Percentiles rank a stretch among this genome's conserved stretches.
These are phyloP conservation scores for Eragrostis tef DNA, from an alignment of 202 grass and related monocot species.

Conservation along the genomic window DNA sequence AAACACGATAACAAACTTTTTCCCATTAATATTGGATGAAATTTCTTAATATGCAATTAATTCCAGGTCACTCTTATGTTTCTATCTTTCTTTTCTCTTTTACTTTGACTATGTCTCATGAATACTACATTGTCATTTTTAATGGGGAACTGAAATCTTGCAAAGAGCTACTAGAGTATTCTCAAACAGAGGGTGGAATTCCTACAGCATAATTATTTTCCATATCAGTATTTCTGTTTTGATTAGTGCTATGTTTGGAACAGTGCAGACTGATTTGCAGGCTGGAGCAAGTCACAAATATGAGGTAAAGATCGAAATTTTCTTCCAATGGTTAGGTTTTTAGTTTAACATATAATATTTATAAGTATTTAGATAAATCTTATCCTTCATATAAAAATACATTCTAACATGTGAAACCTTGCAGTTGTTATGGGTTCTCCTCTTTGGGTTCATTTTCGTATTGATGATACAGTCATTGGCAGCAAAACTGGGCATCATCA, in stretches of 20 bases:
- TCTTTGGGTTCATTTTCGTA: constrained; percentile 74
- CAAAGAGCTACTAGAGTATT: not conserved
- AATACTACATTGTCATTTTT: not conserved
- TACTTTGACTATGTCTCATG: no score
- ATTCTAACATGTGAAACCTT: not conserved
- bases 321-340: not conserved
- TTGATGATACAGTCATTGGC: constrained; percentile 75
- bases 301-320: constrained; percentile 47
- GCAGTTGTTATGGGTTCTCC: constrained; percentile 77
- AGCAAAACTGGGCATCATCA: constrained; percentile 68
- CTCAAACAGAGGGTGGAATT: not conserved
- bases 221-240: not conserved
- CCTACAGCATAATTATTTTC: not conserved
- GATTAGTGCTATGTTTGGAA: constrained; percentile 29
- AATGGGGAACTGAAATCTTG: not conserved
- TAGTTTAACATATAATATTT: not conserved
- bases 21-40: not conserved
- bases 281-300: constrained; percentile 78
- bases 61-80: not conserved
- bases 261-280: constrained; percentile 82
- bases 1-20: not conserved
- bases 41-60: not conserved
- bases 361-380: not conserved
- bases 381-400: not conserved
- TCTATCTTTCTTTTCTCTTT: not conserved